Conservation (phyloP, 106 monocot genomes). For the Iris macrosiphon region DNA sequence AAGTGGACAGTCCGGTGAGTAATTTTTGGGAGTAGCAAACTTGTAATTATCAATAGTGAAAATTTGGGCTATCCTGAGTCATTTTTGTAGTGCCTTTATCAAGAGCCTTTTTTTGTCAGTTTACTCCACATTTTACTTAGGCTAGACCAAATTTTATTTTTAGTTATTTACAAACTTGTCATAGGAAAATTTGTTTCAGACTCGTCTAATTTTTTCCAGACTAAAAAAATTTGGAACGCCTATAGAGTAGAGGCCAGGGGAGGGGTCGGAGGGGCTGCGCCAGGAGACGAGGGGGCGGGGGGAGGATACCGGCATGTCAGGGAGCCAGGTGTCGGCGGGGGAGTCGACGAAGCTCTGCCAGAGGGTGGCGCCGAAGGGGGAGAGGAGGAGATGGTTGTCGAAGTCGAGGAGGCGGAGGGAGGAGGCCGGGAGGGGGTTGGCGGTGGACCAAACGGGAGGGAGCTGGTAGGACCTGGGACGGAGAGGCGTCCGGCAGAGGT, state of each 20-base stretch:
- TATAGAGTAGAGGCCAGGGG: constrained; percentile 38
- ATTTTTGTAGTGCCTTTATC: too few relatives aligned
- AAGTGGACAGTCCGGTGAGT: too few relatives aligned
- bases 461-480: constrained; percentile 8
- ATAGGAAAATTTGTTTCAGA: too few relatives aligned
- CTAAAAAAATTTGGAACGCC: too few relatives aligned
- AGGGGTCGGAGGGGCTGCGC: constrained; percentile 42
- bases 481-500: constrained; percentile 19
- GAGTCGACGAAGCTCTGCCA: constrained; percentile 77
- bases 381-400: constrained; percentile 44
- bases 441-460: constrained; percentile 26
- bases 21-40: too few relatives aligned
- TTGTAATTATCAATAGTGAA: too few relatives aligned
- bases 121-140: too few relatives aligned
- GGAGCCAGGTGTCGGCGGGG: constrained; percentile 50
- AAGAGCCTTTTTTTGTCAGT: too few relatives aligned
- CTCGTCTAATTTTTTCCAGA: too few relatives aligned
- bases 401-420: constrained; percentile 27
- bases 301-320: constrained; percentile 25
- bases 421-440: constrained; percentile 18
- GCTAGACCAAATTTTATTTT: too few relatives aligned
- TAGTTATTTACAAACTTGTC: too few relatives aligned
- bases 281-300: constrained; percentile 23
- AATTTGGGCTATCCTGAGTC: too few relatives aligned
- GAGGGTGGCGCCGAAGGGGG: constrained; percentile 1